A percentile compares a stretch with the other conserved stretches of the same genome.
Evolutionary conservation across 306 rosid species (phyloP).

Genomic region (Gastrolobium villosum): DNA sequence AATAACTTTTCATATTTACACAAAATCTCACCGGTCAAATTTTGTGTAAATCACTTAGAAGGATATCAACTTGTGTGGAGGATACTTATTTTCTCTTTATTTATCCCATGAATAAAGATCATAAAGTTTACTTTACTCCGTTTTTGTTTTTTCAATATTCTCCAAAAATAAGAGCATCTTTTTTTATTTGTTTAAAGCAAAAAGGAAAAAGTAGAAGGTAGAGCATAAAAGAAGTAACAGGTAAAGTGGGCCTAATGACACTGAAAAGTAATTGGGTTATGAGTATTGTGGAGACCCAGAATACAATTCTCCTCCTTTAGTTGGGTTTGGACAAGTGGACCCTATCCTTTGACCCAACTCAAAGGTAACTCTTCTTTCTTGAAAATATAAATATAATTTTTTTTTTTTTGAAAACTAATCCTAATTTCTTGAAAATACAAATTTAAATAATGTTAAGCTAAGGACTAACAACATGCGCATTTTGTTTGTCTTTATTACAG

Average conservation of each 20-base stretch:
- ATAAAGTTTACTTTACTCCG: background rate
- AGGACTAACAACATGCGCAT: background rate
- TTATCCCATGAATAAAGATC: background rate
- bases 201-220: background rate
- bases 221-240: background rate
- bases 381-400: background rate
- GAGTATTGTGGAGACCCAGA: slow-evolving; percentile 6
- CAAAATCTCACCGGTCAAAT: too few relatives aligned
- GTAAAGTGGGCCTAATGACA: slow-evolving; percentile 32
- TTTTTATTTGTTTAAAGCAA: background rate
- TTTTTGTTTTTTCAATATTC: background rate
- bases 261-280: slow-evolving; percentile 44
- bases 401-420: too few relatives aligned
- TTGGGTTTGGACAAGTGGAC: slow-evolving; percentile 44
- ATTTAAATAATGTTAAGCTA: background rate
- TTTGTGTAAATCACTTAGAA: too few relatives aligned
- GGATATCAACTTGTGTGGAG: too few relatives aligned
- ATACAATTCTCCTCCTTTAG: background rate
- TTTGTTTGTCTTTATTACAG: background rate
- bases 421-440: slow-evolving; percentile 3
- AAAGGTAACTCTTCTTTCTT: slow-evolving; percentile 1
- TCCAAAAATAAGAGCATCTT: background rate
- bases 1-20: too few relatives aligned
- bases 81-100: too few relatives aligned
- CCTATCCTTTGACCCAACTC: slow-evolving; percentile 33